Evolutionary conservation across 2,329 filamentous ascomycete species (phyloP).

Genomic region (Cordyceps cicadae): DNA sequence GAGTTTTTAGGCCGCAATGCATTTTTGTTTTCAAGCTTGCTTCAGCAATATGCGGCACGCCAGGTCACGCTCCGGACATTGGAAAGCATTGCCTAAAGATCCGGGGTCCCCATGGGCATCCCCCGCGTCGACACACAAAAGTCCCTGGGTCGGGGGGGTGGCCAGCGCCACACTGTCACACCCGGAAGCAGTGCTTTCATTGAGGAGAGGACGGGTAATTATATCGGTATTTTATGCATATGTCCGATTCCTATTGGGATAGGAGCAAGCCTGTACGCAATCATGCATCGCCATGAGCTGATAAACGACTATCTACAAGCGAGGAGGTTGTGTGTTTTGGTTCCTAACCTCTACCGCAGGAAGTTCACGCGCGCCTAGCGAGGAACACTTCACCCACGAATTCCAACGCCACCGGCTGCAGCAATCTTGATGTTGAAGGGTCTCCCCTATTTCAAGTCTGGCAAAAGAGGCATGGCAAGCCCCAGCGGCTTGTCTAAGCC

Average conservation of each 20-base stretch:
- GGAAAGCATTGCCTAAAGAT: not conserved
- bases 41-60: not conserved
- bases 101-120: not conserved
- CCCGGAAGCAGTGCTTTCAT: not conserved
- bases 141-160: not conserved
- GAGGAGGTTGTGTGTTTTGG: not conserved
- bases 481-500: slow-evolving; percentile 5
- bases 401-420: not conserved
- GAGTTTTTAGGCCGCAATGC: slow-evolving; percentile 10
- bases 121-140: slow-evolving; percentile 8
- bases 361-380: not conserved
- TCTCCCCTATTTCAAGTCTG: not conserved
- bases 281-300: not conserved
- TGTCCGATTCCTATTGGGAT: no score
- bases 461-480: not conserved
- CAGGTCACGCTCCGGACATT: not conserved
- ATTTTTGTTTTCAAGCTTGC: slow-evolving; percentile 6
- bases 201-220: not conserved
- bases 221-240: not conserved
- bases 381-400: not conserved
- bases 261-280: not conserved
- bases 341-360: not conserved
- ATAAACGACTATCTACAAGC: not conserved
- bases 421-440: slow-evolving; percentile 5
- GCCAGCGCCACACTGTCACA: not conserved